Evolutionary conservation across 805 yeast genomes (phyloP), one percentile per base, ranked within the genome.

Genomic region (Saccharomycodes ludwigii): DNA sequence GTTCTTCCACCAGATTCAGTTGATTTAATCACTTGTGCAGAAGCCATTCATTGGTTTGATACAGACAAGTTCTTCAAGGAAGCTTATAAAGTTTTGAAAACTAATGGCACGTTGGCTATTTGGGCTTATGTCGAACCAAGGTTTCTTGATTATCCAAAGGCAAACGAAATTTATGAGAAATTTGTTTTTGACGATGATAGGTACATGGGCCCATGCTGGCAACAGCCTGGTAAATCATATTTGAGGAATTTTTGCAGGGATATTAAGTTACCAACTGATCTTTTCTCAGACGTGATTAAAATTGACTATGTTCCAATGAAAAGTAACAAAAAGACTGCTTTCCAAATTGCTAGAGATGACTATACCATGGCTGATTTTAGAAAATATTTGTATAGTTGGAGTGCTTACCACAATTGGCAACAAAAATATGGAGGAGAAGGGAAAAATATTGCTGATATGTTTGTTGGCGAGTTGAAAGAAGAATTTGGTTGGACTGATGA

Each of bases 21-120:
- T 3, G 86, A 77, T 46, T 36, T 77, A 38, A 59, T 77, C 8
- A 61, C 74, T 3, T 73, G 73, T 15, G 88, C 86, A 0, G 84
- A 82, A 48, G 73, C 80, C 27, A 66, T 70, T n/a, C 93, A 81
- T 50, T 81, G 91, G 88, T 65, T 77, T 30, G 61, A 74, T 35
- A 71, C 68, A 36, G 62, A 55, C 1, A 42, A 42, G 21, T 73
- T 71, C 44, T 72, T 72, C 44, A 43, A 52, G 9, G 72, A 71
- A 39, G 65, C 71, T 5, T 54, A 58, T 13, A 48, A 68, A 11
- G 57, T 70, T 6, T 56, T 79, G 34, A 66, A 63, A 39, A 62
- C 68, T 1, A 61, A 63, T 16, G 86, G 84, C 4, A 76, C 83
- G 2, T 52, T 81, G 32, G 75, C 81, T 0, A 73, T 67, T 48